These are phyloP conservation scores for Ricinus communis DNA, from an alignment of 345 rosid species.

Conservation along the genomic window DNA sequence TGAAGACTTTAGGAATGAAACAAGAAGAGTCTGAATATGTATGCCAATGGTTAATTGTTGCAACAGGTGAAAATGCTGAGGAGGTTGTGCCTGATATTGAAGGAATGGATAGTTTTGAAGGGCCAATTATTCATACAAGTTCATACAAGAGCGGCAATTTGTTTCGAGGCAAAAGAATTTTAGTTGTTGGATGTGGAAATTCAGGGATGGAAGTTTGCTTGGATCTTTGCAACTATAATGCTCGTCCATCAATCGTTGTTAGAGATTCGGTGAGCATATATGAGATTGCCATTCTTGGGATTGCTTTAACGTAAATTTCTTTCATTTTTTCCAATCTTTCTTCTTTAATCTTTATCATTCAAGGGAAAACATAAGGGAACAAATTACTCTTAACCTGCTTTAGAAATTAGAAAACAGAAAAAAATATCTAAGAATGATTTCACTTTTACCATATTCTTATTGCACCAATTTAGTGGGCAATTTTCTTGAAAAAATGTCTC, in stretches of 20 bases:
- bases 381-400: too few species aligned
- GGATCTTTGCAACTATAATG: conserved; percentile 74
- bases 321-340: too few species aligned
- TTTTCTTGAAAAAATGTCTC: neutral
- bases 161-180: conserved; percentile 49
- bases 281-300: neutral
- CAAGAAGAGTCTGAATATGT: conserved; percentile 45
- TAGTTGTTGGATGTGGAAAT: conserved; percentile 94
- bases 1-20: conserved; percentile 44
- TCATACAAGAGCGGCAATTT: conserved; percentile 52
- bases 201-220: conserved; percentile 92
- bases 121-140: conserved; percentile 60
- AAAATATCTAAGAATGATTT: neutral
- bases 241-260: conserved; percentile 70
- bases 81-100: conserved; percentile 55
- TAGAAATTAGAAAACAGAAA: too few species aligned
- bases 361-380: too few species aligned
- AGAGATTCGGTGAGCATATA: conserved; percentile 62
- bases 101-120: conserved; percentile 56
- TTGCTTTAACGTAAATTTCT: neutral
- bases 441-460: neutral
- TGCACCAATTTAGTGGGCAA: neutral
- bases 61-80: conserved; percentile 84
- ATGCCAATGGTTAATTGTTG: conserved; percentile 70
- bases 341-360: too few species aligned